Base-by-base conservation (phyloP, 148 eudicot species). In the Fagopyrum esculentum region DNA sequence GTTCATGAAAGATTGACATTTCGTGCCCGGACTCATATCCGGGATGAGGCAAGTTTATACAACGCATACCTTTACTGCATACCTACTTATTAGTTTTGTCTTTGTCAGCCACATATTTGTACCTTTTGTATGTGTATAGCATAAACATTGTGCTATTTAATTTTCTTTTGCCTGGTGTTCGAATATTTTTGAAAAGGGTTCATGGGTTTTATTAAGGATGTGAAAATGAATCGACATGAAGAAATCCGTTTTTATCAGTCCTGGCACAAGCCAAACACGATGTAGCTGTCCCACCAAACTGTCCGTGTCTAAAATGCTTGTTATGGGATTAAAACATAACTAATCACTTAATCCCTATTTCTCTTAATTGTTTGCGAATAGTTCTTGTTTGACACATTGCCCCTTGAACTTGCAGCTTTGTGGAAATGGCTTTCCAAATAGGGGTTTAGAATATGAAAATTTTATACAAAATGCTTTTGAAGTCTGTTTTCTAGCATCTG, bases 1-100 rank as follows among this genome's bases (percentile, higher is more conserved):
- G 91, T 92, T 71, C 97, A 90, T 75, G 99, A 95, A 82, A 85
- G 99, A 77, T 84, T 95, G 78, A 95, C 98, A 71, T 95, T 95
- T 72, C 96, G 99, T 78, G 98, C 97, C 73, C 89, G 97, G 59
- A 95, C 94, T 9, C 92, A 95, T 82, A 92, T 95, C 40, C 94
- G 94, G 55, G 99, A 95, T 86, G 99, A 92, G 87, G 99, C 92
- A 82, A 59, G 83, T 57, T 69, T 72, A 73, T 22, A 56, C 45
- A 64, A 40, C 45, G 43, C 46, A 13, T 66, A 40, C 9, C 46
- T 66, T 30, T 45, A 35, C 40, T 78, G 11, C 1, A 15, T 22
- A 54, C 29, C 60, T 26, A 12, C 30, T 9, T 5, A 22, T 45
- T 11, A 69, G 9, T 48, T 48, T 50, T 49, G 26, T 73, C 75